A percentile compares a stretch with the other conserved stretches of the same genome.
phyloP scores from a whole-genome alignment of 2,329 filamentous ascomycete genomes.

The Colletotrichum ledebouriae region DNA sequence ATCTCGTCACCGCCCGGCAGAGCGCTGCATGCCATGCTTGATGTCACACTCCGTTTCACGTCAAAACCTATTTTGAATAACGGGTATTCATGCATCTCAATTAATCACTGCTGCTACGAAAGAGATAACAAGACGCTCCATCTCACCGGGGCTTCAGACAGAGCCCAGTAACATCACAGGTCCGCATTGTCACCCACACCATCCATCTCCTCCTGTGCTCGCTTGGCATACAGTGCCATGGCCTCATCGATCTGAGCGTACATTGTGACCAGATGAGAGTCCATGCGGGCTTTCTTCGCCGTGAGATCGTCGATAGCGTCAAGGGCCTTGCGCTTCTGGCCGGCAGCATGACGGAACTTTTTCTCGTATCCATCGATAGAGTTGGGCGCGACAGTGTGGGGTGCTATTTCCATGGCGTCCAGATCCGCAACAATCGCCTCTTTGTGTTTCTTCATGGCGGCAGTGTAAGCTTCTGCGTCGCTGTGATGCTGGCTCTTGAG shows the following conservation, averaged over 20 bases:
- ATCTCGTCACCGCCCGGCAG: neutral
- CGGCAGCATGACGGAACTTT: slow-evolving; percentile 3
- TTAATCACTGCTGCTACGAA: neutral
- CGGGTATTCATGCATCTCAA: neutral
- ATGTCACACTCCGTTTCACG: neutral
- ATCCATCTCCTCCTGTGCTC: neutral
- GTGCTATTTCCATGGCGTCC: neutral
- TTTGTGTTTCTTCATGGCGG: slow-evolving; percentile 2
- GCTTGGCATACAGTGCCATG: neutral
- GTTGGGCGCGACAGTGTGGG: neutral
- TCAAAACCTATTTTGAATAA: neutral
- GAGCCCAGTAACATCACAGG: neutral
- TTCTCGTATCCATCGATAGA: neutral
- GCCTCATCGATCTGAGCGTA: neutral
- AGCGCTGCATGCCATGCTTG: neutral
- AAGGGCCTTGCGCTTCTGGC: slow-evolving; percentile 1
- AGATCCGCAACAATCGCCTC: slow-evolving; percentile 8
- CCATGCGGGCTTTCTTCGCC: slow-evolving; percentile 4
- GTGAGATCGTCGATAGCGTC: neutral
- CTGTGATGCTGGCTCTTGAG: neutral
- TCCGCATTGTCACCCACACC: neutral
- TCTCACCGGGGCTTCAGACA: neutral
- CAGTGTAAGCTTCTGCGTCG: slow-evolving; percentile 4
- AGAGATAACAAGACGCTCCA: neutral
- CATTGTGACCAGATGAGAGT: neutral